Conservation (phyloP, 345 rosid genomes). For the Noccaea caerulescens region DNA sequence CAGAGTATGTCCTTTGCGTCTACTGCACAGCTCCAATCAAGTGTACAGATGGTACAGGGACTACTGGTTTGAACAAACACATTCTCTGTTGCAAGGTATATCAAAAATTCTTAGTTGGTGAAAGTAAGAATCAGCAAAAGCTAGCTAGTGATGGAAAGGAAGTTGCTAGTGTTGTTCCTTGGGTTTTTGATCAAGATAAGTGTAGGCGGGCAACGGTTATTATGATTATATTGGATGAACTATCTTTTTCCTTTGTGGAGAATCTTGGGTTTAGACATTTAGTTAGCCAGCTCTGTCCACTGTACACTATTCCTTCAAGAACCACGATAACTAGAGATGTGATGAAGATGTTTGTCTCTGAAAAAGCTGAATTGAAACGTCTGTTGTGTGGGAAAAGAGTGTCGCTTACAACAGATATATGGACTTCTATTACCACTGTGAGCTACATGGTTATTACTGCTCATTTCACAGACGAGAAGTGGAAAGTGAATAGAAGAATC, state of each 20-base stretch:
- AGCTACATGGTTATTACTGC: constrained; percentile 6
- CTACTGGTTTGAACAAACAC: too few species aligned
- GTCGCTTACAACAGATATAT: background rate
- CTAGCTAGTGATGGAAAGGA: background rate
- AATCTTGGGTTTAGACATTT: background rate
- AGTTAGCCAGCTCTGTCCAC: background rate
- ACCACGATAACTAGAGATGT: background rate
- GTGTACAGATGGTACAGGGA: too few species aligned
- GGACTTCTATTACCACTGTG: background rate
- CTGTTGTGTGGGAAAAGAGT: background rate
- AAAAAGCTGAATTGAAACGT: background rate
- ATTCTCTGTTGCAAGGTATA: too few species aligned
- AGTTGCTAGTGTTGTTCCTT: background rate
- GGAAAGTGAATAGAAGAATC: background rate
- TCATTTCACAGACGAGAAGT: background rate
- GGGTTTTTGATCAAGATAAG: background rate
- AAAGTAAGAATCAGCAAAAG: too few species aligned
- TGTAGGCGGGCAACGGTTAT: background rate
- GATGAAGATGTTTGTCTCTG: background rate
- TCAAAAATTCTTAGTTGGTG: too few species aligned
- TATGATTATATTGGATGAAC: background rate
- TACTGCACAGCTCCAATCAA: too few species aligned
- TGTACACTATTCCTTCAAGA: background rate
- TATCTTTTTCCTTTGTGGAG: background rate
- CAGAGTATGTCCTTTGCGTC: too few species aligned